A percentile compares a stretch with the other conserved stretches of the same genome.
phyloP scores from a whole-genome alignment of 768 basidiomycete species.

The Hydnomerulius pinastri region DNA sequence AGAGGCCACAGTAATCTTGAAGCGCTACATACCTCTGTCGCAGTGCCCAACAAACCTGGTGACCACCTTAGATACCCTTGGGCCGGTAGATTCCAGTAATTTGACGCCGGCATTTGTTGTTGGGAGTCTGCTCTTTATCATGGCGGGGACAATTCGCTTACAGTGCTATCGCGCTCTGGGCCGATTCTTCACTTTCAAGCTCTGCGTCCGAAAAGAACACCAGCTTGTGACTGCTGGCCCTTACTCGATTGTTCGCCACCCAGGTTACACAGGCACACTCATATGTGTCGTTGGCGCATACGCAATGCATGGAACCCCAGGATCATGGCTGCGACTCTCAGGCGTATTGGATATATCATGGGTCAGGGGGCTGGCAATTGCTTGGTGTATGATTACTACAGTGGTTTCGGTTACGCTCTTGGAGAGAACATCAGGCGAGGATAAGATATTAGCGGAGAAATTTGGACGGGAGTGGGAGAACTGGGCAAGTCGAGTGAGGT shows the following conservation, averaged over 20 bases:
- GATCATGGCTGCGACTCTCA: conserved; percentile 5
- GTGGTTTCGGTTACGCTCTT: neutral
- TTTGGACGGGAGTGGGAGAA: conserved; percentile 23
- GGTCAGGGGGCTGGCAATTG: neutral
- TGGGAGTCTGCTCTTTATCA: neutral
- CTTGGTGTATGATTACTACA: neutral
- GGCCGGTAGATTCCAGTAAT: conserved; percentile 6
- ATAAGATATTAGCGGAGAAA: conserved; percentile 12
- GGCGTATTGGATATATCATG: neutral
- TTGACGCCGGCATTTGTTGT: conserved; percentile 2
- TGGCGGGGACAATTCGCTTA: conserved; percentile 6
- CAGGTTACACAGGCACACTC: conserved; percentile 21
- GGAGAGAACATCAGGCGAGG: conserved; percentile 24
- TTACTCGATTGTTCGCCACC: conserved; percentile 31
- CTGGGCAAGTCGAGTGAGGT: conserved; percentile 18
- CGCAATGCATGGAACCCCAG: neutral
- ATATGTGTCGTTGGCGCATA: neutral
- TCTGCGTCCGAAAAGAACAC: conserved; percentile 21
- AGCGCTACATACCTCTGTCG: too few relatives aligned
- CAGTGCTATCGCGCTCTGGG: conserved; percentile 19
- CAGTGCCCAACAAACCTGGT: neutral
- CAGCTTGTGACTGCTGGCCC: conserved; percentile 28
- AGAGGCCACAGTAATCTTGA: too few relatives aligned
- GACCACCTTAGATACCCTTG: neutral
- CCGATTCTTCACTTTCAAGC: conserved; percentile 17